Evolutionary conservation across 2,329 filamentous ascomycete species (phyloP), one percentile per base, ranked within the genome.

Genomic region (Stagonosporopsis vannaccii): DNA sequence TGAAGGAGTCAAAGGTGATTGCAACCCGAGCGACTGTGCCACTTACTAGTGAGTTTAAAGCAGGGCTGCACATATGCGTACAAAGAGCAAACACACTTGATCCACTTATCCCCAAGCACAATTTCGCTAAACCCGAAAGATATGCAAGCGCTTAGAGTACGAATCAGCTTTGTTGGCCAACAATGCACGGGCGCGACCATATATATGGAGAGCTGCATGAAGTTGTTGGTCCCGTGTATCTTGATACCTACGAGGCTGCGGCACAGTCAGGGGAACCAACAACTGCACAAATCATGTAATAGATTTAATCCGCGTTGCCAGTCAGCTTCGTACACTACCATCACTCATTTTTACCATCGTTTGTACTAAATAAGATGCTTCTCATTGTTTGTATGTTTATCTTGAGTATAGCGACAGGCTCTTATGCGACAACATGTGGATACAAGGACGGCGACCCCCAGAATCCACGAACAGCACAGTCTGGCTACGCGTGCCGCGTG

Each of bases 401-500:
- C 20, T 52, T 46, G 23, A 50, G 23, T 30, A 39, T 46, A 51
- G 48, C 42, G 58, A 48, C 50, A 58, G 25, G n/a, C 35, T 48
- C 41, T 25, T 26, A n/a, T 23, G 39, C 45, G 11, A 49, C 41
- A 26, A 63, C 53, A 19, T 65, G 62, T 44, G 62, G 62, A 44
- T 65, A 63, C 25, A 17, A 39, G 4, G 17, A 59, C 30, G 60
- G 62, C 22, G 30, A 63, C 45, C 50, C 58, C 11, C 15, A 54
- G 28, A 53, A 35, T 9, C 25, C 56, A 20, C 47, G 47, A 36
- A 51, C 47, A 51, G 47, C 47, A 35, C 37, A 42, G 8, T 25
- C 40, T 28, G 62, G 58, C 15, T 63, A 45, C 22, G 53, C n/a
- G 36, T 65, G 62, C 36, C 47, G 51, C 15, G 42, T 61, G 33